phyloP scores from a whole-genome alignment of 371 early-diverging fungal species.

The Rhizopus sp. region DNA sequence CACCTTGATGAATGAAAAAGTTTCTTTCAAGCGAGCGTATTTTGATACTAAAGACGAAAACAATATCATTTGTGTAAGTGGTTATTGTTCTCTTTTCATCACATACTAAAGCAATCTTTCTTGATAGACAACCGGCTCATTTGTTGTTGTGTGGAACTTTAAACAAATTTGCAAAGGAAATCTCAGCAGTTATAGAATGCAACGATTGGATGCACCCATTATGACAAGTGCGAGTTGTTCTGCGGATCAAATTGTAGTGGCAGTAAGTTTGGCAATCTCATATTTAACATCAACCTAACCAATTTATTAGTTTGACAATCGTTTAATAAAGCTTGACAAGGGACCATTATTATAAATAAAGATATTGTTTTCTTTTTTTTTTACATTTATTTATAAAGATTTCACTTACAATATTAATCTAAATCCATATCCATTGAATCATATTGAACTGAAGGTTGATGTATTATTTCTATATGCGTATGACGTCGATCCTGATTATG shows the following conservation, averaged over 20 bases:
- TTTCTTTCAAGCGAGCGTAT: conserved; percentile 89
- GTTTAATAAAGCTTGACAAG: too few species aligned
- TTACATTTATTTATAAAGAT: too few species aligned
- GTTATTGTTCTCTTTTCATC: neutral
- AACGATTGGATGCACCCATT: conserved; percentile 76
- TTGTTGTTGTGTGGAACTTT: conserved; percentile 95
- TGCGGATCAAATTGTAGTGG: neutral
- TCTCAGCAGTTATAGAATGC: conserved; percentile 82
- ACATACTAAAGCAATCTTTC: neutral
- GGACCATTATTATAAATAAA: too few species aligned
- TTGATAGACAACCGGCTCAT: conserved; percentile 72
- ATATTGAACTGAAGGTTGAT: neutral
- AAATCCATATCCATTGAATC: conserved; percentile 7
- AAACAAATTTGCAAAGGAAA: conserved; percentile 76
- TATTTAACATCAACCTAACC: too few species aligned
- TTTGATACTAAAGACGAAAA: conserved; percentile 84
- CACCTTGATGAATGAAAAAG: conserved; percentile 69
- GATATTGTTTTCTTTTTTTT: too few species aligned
- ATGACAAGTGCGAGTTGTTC: conserved; percentile 46
- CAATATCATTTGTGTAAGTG: conserved; percentile 69
- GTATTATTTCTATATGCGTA: neutral
- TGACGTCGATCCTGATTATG: neutral
- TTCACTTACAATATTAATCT: neutral
- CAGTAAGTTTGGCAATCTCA: neutral
- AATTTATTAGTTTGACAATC: too few species aligned